phyloP scores from a whole-genome alignment of 192 early-diverging fungal genomes.

The Coemansia asiatica region DNA sequence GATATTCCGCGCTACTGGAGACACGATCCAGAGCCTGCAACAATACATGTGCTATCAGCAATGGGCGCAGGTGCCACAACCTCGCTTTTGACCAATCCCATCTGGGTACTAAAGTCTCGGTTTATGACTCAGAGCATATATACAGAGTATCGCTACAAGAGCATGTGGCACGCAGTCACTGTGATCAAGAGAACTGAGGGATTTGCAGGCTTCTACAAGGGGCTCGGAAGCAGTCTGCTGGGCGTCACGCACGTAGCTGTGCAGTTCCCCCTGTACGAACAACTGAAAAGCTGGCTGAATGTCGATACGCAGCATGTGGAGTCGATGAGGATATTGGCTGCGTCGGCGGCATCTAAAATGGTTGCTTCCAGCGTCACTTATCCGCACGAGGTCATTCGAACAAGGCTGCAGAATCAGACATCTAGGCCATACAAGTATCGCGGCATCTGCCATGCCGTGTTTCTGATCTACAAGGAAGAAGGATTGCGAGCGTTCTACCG shows the following conservation, averaged over 20 bases:
- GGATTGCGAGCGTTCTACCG: slow-evolving; percentile 82
- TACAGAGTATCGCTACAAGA: slow-evolving; percentile 79
- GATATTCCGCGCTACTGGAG: slow-evolving; percentile 20
- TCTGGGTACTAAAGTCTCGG: slow-evolving; percentile 91
- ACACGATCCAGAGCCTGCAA: slow-evolving; percentile 30
- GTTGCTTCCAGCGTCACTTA: slow-evolving; percentile 86
- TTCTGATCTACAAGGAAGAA: slow-evolving; percentile 74
- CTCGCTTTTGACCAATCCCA: slow-evolving; percentile 79
- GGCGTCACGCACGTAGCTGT: slow-evolving; percentile 91
- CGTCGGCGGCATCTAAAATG: slow-evolving; percentile 86
- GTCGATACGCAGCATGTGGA: slow-evolving; percentile 31
- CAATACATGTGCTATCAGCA: slow-evolving; percentile 81
- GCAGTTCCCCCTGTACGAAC: slow-evolving; percentile 96
- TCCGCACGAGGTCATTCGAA: slow-evolving; percentile 94
- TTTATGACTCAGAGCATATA: slow-evolving; percentile 81
- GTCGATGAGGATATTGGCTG: slow-evolving; percentile 67
- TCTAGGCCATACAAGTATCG: slow-evolving; percentile 72
- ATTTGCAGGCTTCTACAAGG: slow-evolving; percentile 84
- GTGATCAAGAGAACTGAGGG: slow-evolving; percentile 80
- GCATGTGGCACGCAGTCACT: slow-evolving; percentile 75
- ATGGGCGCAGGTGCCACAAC: slow-evolving; percentile 79
- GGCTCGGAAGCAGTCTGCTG: slow-evolving; percentile 84
- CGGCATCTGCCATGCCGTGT: slow-evolving; percentile 78
- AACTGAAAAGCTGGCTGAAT: slow-evolving; percentile 61
- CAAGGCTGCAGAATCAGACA: slow-evolving; percentile 87